Evolutionary conservation across 202 grass and related monocot species (phyloP).

Genomic region (Zoysia matrella): DNA sequence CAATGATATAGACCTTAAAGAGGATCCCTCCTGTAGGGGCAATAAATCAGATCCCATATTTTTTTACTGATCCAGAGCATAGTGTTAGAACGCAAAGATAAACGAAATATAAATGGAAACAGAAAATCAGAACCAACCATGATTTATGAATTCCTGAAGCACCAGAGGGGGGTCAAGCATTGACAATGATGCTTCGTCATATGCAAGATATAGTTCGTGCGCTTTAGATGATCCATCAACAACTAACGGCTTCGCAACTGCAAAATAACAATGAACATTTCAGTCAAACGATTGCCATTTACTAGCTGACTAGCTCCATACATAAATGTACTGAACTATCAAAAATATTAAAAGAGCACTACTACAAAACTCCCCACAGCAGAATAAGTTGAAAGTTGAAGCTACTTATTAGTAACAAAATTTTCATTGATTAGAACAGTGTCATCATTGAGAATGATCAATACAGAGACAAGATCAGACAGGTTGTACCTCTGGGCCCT

Average conservation of each 20-base stretch:
- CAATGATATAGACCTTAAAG: conserved; percentile 95
- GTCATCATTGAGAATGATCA: too few relatives aligned
- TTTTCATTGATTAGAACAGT: too few relatives aligned
- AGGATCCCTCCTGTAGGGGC: conserved; percentile 75
- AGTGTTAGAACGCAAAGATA: not conserved
- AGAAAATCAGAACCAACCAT: conserved; percentile 56
- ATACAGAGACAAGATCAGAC: too few relatives aligned
- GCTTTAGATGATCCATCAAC: conserved; percentile 80
- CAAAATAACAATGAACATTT: conserved; percentile 26
- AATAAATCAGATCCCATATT: conserved; percentile 44
- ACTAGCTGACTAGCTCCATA: conserved; percentile 6
- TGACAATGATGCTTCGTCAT: conserved; percentile 72
- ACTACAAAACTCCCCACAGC: not conserved
- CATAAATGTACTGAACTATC: not conserved
- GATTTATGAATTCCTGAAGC: conserved; percentile 95
- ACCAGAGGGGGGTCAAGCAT: conserved; percentile 84
- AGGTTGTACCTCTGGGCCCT: too few relatives aligned
- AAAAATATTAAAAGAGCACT: conserved; percentile 1
- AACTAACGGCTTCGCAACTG: conserved; percentile 90
- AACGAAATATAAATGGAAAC: conserved; percentile 15
- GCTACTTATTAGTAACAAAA: not conserved
- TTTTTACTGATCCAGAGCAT: conserved; percentile 21
- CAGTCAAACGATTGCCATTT: conserved; percentile 10
- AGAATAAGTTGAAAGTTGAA: conserved; percentile 7
- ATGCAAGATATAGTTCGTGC: conserved; percentile 84